Base-by-base conservation (phyloP, 2,329 filamentous ascomycete genomes). In the Escovopsis sp. region DNA sequence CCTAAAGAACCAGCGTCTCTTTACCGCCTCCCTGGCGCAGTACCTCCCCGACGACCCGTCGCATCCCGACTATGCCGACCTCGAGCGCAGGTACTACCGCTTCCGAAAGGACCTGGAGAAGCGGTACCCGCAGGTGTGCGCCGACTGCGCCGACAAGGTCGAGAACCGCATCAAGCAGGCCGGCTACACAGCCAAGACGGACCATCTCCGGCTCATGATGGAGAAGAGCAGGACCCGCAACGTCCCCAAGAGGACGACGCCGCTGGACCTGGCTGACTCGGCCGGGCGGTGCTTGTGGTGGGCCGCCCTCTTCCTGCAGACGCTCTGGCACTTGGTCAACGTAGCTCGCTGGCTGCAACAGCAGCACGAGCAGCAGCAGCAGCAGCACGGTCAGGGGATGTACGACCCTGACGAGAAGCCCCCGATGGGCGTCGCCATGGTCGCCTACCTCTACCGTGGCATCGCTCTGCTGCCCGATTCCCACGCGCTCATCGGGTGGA, bases 41-140 rank as follows among this genome's bases (percentile, higher is more conserved):
- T 96, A 93, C 59, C 72, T 93, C 2, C 75, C 77, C 10, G 70
- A 71, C 30, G 73, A 81, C 44, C 65, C 70, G 0, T 65, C 67
- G 35, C 74, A 89, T 49, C 78, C 83, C 0, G 70, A 81, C 40
- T 86, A 88, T 57, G 65, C 63, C 4, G 69, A 76, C 45, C 79
- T 80, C 47, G 81, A 87, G 57, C 71, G 70, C 42, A 72, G 73
- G 39, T 81, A 84, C 51, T 80, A 79, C 48, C 68, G 70, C 31
- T 94, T 83, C 57, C 79, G 80, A 46, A 71, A 68, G 46, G 71
- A 79, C 40, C 68, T 95, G 14, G 88, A 95, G 63, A 69, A 76
- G 52, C 74, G 82, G 39, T 96, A 95, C 55, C 91, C 91, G 1
- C 86, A 91, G 55, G 81, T 94, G 44, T 98, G 91, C 64, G 72